Evolutionary conservation across 805 yeast genomes (phyloP), one percentile per base, ranked within the genome.

Genomic region (Sugiyamaella mastotermitis): DNA sequence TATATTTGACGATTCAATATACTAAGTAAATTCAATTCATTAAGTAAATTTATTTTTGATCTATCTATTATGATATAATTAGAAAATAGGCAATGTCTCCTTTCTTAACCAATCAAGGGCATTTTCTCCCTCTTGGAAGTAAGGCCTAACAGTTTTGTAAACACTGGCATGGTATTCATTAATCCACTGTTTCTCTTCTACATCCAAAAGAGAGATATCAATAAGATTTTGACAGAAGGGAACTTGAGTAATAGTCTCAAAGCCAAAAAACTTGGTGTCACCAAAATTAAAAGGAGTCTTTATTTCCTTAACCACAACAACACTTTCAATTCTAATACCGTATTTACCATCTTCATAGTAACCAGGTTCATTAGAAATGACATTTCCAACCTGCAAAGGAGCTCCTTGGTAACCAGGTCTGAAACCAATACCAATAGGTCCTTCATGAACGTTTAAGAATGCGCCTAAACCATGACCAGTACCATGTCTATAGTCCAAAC

Each of bases 381-480:
- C 71, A 49, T 80, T 84, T 4, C 97, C 97, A 10, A 67, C 66
- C 38, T 68, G 61, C 20, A 66, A 45, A 4, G 86, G 77, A 31
- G 70, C 72, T 7, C 72, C 66, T 23, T 66, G 62, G 18, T 73
- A 62, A 11, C 70, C 64, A 18, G 66, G 61, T 51, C 69, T 67
- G 55, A 58, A 65, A 42, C 82, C 84, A 43, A 92, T 77, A 11
- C 88, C 94, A 39, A 90, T 72, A 1, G 97, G 97, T 0, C 94
- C 92, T 55, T 94, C 96, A 58, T 92, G 98, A 13, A 92, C 97
- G 57, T 82, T 81, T 32, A 94, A 75, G 56, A 72, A 90, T 15
- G 88, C 72, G 2, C 96, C 97, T n/a, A 92, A 83, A 3, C 98
- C 98, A 60, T 92, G 98, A 1, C 97, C 96, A 0, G 97, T 86